phyloP scores from a whole-genome alignment of 2,329 filamentous ascomycete genomes.

The Fusarium solani-melongenae region DNA sequence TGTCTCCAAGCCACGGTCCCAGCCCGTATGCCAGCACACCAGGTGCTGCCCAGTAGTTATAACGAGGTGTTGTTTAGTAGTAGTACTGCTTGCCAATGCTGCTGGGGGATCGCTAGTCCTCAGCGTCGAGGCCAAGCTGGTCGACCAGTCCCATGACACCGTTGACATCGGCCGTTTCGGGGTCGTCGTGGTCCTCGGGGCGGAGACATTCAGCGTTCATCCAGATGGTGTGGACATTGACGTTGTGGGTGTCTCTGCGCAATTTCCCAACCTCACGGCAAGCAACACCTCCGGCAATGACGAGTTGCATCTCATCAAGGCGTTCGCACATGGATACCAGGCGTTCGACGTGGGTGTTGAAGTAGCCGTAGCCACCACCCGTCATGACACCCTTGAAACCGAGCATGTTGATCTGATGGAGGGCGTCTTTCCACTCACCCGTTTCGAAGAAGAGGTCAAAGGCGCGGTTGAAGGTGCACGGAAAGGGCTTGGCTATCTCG shows the following conservation, averaged over 20 bases:
- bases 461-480: constrained; percentile 66
- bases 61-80: constrained; percentile 3
- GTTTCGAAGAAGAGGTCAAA: constrained; percentile 60
- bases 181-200: constrained; percentile 13
- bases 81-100: constrained; percentile 42
- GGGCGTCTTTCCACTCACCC: constrained; percentile 24
- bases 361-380: constrained; percentile 60
- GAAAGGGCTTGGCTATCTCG: constrained; percentile 53
- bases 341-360: constrained; percentile 51
- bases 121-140: constrained; percentile 33
- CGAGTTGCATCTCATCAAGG: constrained; percentile 55
- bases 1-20: background rate
- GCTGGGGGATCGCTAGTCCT: constrained; percentile 45
- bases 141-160: constrained; percentile 39
- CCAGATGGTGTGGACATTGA: constrained; percentile 47
- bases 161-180: constrained; percentile 41
- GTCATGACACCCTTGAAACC: constrained; percentile 66
- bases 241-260: constrained; percentile 39
- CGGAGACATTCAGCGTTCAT: constrained; percentile 59
- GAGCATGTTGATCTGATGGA: constrained; percentile 52
- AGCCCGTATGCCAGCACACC: background rate
- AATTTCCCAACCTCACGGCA: constrained; percentile 51
- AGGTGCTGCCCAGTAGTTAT: background rate
- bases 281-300: constrained; percentile 64
- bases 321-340: constrained; percentile 51